These are phyloP conservation scores for Odonthalia washingtoniensis DNA, from an alignment of 31 red algal genomes.

Conservation along the genomic window DNA sequence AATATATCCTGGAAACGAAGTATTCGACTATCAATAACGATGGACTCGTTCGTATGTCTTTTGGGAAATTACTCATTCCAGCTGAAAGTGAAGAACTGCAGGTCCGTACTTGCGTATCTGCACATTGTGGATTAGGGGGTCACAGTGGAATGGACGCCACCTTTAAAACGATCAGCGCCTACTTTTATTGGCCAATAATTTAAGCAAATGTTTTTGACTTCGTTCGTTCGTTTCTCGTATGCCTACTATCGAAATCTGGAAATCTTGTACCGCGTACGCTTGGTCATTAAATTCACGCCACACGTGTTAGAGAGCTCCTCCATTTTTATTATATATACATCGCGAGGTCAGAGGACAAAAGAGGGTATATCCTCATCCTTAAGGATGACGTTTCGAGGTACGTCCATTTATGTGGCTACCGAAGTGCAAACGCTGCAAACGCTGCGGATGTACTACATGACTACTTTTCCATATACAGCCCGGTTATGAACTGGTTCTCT, in stretches of 20 bases:
- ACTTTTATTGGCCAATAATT: slow-evolving; percentile 39
- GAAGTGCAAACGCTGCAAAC: neutral
- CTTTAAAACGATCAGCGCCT: neutral
- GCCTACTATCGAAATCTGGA: slow-evolving; percentile 26
- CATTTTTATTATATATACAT: slow-evolving; percentile 39
- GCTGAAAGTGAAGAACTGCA: slow-evolving; percentile 43
- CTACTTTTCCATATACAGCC: slow-evolving; percentile 31
- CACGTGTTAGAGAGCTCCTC: slow-evolving; percentile 21
- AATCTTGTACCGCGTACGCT: slow-evolving; percentile 10
- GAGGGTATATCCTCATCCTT: slow-evolving; percentile 24
- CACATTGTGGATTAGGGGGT: slow-evolving; percentile 39
- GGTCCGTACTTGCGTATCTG: slow-evolving; percentile 38
- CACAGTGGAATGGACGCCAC: slow-evolving; percentile 24
- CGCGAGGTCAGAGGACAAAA: neutral
- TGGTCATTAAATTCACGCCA: slow-evolving; percentile 18
- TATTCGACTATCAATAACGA: too few species aligned
- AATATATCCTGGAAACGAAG: too few species aligned
- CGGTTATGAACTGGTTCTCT: slow-evolving; percentile 47
- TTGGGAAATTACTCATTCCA: slow-evolving; percentile 27
- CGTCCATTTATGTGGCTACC: neutral
- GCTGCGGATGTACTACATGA: slow-evolving; percentile 14
- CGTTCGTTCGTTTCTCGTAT: slow-evolving; percentile 28
- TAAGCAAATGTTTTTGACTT: slow-evolving; percentile 40
- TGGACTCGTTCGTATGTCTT: too few species aligned
- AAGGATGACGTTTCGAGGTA: slow-evolving; percentile 55